A percentile compares a stretch with the other conserved stretches of the same genome.
phyloP scores from a whole-genome alignment of 2,329 filamentous ascomycete species.

The Aspergillus hiratsukae region DNA sequence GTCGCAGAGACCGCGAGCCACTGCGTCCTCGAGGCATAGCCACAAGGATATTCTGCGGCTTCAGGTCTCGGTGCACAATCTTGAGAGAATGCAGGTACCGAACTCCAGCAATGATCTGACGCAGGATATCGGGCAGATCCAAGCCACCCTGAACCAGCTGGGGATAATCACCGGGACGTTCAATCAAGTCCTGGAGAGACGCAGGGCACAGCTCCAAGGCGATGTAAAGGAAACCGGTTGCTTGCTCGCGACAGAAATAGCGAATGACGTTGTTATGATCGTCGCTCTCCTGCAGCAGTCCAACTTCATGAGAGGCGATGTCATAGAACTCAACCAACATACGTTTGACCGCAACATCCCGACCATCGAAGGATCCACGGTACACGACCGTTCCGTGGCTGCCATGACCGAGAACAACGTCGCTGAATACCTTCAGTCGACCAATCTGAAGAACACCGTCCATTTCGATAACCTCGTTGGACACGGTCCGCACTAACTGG shows the following conservation, averaged over 20 bases:
- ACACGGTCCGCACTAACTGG: constrained; percentile 50
- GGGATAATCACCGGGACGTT: constrained; percentile 64
- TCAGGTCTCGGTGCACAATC: constrained; percentile 95
- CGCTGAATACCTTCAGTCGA: constrained; percentile 56
- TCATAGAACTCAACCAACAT: constrained; percentile 97
- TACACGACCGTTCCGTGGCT: constrained; percentile 98
- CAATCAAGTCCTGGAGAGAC: constrained; percentile 85
- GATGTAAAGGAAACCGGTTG: constrained; percentile 90
- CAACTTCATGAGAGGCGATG: constrained; percentile 90
- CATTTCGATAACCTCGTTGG: constrained; percentile 52
- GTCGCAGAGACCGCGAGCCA: constrained; percentile 62
- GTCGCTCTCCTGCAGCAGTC: constrained; percentile 84
- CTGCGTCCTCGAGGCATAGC: constrained; percentile 53
- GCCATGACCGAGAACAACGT: constrained; percentile 64
- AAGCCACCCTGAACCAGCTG: constrained; percentile 62
- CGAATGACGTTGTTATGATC: constrained; percentile 95
- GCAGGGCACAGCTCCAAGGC: constrained; percentile 91
- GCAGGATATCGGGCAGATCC: constrained; percentile 74
- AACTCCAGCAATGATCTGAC: constrained; percentile 85
- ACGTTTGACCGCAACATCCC: constrained; percentile 90
- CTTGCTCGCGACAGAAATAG: constrained; percentile 88
- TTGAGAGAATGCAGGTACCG: constrained; percentile 84
- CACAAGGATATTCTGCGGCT: constrained; percentile 95
- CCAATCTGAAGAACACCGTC: constrained; percentile 61
- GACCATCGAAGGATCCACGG: constrained; percentile 87